These are phyloP conservation scores for Endoconidiophora laricicola DNA, from an alignment of 2,329 filamentous ascomycete species.

Conservation along the genomic window DNA sequence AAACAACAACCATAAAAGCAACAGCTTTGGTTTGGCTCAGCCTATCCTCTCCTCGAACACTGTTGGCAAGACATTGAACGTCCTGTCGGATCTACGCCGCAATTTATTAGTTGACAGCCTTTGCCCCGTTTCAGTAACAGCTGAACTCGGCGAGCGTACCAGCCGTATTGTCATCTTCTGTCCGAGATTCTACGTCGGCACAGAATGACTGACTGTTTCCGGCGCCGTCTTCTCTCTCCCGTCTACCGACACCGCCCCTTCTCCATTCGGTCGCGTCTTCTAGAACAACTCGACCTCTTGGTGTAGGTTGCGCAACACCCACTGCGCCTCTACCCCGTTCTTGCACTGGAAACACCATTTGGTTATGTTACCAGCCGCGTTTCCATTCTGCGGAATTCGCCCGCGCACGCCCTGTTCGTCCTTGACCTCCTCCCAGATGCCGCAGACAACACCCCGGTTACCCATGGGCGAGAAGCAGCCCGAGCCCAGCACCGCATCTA, in stretches of 20 bases:
- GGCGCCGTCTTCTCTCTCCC: not conserved
- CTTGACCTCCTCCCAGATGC: constrained; percentile 66
- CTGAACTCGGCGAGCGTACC: not conserved
- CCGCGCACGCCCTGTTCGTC: constrained; percentile 42
- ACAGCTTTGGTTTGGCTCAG: not conserved
- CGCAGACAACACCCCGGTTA: constrained; percentile 72
- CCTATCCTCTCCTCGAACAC: not conserved
- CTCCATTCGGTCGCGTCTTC: not conserved
- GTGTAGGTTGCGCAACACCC: constrained; percentile 39
- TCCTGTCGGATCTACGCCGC: too few relatives aligned
- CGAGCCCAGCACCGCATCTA: constrained; percentile 74
- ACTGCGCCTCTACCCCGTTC: constrained; percentile 34
- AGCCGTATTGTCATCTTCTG: too few relatives aligned
- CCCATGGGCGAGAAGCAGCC: constrained; percentile 74
- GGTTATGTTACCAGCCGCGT: constrained; percentile 36
- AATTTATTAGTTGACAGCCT: too few relatives aligned
- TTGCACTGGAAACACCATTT: constrained; percentile 49
- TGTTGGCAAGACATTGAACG: not conserved
- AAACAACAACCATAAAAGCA: too few relatives aligned
- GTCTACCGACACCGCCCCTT: not conserved
- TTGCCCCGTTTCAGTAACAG: not conserved
- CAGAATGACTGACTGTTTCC: not conserved
- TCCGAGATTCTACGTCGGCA: too few relatives aligned
- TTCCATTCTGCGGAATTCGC: constrained; percentile 33
- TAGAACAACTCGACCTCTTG: constrained; percentile 29